Percentiles rank a stretch among this genome's conserved stretches.
These are phyloP conservation scores for Ascosphaera apis DNA, from an alignment of 2,329 filamentous ascomycete species.

Conservation along the genomic window DNA sequence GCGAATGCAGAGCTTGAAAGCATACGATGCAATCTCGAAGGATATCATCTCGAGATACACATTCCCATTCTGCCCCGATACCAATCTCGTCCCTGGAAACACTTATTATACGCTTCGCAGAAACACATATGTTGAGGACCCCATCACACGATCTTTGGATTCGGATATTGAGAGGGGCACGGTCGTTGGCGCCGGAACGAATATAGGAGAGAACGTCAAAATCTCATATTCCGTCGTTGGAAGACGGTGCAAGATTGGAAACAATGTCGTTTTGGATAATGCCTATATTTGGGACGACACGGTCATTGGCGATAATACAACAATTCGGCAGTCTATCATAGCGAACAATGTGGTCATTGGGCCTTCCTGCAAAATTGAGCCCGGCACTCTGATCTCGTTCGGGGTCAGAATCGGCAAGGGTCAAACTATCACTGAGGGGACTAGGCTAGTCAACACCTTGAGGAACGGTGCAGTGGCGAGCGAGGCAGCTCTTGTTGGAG, in stretches of 20 bases:
- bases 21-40: slow-evolving; percentile 71
- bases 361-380: slow-evolving; percentile 41
- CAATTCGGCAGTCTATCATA: slow-evolving; percentile 49
- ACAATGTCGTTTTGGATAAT: slow-evolving; percentile 54
- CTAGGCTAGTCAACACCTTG: slow-evolving; percentile 21
- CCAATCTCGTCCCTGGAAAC: slow-evolving; percentile 57
- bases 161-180: slow-evolving; percentile 44
- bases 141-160: slow-evolving; percentile 50
- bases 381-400: slow-evolving; percentile 59
- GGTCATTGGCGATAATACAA: slow-evolving; percentile 49
- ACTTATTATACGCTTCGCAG: slow-evolving; percentile 48
- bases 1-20: slow-evolving; percentile 60
- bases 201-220: slow-evolving; percentile 46
- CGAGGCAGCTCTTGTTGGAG: slow-evolving; percentile 33
- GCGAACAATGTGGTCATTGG: slow-evolving; percentile 52
- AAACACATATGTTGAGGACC: slow-evolving; percentile 55
- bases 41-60: slow-evolving; percentile 77
- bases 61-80: slow-evolving; percentile 73
- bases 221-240: slow-evolving; percentile 64
- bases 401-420: slow-evolving; percentile 48
- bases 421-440: slow-evolving; percentile 20
- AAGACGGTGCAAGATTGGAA: slow-evolving; percentile 64
- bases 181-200: slow-evolving; percentile 54
- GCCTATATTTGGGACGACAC: slow-evolving; percentile 78
- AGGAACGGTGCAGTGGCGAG: slow-evolving; percentile 20